Conservation (phyloP, 148 eudicot species). For the Camellia japonica region DNA sequence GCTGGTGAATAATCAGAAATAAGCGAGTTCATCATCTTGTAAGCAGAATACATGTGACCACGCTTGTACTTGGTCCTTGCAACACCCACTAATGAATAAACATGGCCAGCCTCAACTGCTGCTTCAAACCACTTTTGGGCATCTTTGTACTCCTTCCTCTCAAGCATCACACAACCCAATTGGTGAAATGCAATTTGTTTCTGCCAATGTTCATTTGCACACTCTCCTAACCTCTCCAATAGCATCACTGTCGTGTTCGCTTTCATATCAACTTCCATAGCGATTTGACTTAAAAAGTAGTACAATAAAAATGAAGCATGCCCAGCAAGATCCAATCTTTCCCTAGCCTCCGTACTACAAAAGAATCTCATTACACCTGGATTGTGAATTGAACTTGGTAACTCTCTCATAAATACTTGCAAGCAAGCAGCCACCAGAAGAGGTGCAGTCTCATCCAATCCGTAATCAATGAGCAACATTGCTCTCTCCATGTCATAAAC, state of each 20-base stretch:
- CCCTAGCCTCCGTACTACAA: constrained; percentile 58
- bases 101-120: constrained; percentile 67
- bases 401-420: constrained; percentile 76
- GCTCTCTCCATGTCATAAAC: constrained; percentile 59
- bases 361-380: constrained; percentile 56
- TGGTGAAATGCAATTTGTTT: constrained; percentile 71
- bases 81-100: constrained; percentile 75
- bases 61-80: constrained; percentile 78
- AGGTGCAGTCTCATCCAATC: constrained; percentile 72
- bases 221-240: constrained; percentile 65
- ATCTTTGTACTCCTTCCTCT: constrained; percentile 73
- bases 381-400: constrained; percentile 59
- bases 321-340: constrained; percentile 50
- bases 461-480: constrained; percentile 64
- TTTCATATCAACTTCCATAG: constrained; percentile 73
- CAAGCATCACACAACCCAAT: constrained; percentile 82
- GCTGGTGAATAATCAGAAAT: constrained; percentile 55
- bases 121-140: constrained; percentile 80
- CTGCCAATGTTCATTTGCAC: constrained; percentile 66
- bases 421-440: constrained; percentile 81
- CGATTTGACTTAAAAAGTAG: constrained; percentile 68
- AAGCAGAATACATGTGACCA: constrained; percentile 75
- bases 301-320: constrained; percentile 71
- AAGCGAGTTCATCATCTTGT: constrained; percentile 62
- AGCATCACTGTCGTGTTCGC: constrained; percentile 67